Percentiles rank a stretch among this genome's conserved stretches.
Conservation (phyloP, 1,139 yeast species). For the Torulaspora globosa region DNA sequence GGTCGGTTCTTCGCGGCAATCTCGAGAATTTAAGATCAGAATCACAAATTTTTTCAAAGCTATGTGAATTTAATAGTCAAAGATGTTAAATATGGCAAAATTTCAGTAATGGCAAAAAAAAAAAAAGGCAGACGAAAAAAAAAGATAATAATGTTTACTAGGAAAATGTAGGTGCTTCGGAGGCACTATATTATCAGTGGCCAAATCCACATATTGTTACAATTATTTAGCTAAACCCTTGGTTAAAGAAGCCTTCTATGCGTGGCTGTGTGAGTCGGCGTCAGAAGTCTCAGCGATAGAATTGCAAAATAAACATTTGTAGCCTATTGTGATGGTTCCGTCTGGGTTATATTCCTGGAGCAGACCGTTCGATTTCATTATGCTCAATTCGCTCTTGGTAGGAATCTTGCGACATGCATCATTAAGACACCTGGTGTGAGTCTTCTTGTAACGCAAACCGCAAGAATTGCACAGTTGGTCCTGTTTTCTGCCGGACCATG, state of each 20-base stretch:
- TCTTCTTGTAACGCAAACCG: slow-evolving; percentile 90
- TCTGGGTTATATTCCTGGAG: slow-evolving; percentile 15
- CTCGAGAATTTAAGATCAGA: neutral
- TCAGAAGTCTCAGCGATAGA: slow-evolving; percentile 28
- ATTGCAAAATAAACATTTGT: slow-evolving; percentile 34
- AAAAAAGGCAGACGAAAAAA: neutral
- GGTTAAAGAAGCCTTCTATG: neutral
- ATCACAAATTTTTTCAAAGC: too few relatives aligned
- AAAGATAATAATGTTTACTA: neutral
- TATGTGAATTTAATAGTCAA: too few relatives aligned
- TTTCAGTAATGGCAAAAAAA: too few relatives aligned
- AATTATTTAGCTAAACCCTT: neutral
- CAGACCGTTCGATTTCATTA: slow-evolving; percentile 56
- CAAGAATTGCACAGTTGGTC: slow-evolving; percentile 97
- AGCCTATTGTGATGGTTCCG: slow-evolving; percentile 23
- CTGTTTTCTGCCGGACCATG: slow-evolving; percentile 76
- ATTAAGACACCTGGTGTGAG: slow-evolving; percentile 84
- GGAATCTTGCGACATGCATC: slow-evolving; percentile 79
- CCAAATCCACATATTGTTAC: neutral
- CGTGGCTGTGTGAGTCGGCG: neutral
- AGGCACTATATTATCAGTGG: neutral
- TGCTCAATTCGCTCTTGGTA: slow-evolving; percentile 91
- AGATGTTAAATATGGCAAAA: too few relatives aligned
- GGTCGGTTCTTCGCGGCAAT: neutral
- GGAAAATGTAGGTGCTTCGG: neutral